Evolutionary conservation across 495 filamentous ascomycete genomes (phyloP), one percentile per base, ranked within the genome.

Genomic region (Trichoderma orchidacearum): DNA sequence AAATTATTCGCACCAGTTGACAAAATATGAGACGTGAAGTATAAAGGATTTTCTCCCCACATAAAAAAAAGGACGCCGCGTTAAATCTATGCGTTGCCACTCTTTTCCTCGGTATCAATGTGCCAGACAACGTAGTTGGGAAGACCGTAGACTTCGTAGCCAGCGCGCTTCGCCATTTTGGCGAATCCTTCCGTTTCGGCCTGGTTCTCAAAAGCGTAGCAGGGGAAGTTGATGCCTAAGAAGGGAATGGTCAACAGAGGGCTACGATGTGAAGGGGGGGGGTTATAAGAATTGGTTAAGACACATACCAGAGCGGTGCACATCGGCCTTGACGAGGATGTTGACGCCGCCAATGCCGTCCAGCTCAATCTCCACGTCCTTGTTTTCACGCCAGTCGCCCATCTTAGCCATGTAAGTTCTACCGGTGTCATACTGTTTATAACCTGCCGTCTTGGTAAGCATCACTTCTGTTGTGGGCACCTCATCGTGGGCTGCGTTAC

Each of bases 71-170:
- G 15, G 41, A 11, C 21, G 18, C 1, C n/a, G 8, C 15, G 21
- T 48, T 11, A 23, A 15, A 8, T 62, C 53, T 72, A 79, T 55
- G 70, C 65, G 66, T 98, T 96, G 3, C 92, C 93, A 11, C 83
- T 81, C 77, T 96, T 96, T 76, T 97, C 93, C 38, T 95, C 83
- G n/a, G 93, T 98, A 68, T 98, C 93, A 61, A 96, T 89, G 68
- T 98, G 93, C 93, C 93, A 98, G 50, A 98, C 90, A 48, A 98
- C 83, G 68, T 98, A 98, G 71, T 98, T 98, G 56, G 93, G 94
- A 53, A 98, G 76, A 31, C 93, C 93, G 57, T 85, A 77, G 32
- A 98, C 93, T 64, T 89, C 77, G 70, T 96, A 97, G 41, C 92
- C 92, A 32, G 93, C 93, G 60, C 92, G 80, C 76, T 96, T 97